These are phyloP conservation scores for Takashimella koratensis DNA, from an alignment of 1,284 basidiomycete species.

Conservation along the genomic window DNA sequence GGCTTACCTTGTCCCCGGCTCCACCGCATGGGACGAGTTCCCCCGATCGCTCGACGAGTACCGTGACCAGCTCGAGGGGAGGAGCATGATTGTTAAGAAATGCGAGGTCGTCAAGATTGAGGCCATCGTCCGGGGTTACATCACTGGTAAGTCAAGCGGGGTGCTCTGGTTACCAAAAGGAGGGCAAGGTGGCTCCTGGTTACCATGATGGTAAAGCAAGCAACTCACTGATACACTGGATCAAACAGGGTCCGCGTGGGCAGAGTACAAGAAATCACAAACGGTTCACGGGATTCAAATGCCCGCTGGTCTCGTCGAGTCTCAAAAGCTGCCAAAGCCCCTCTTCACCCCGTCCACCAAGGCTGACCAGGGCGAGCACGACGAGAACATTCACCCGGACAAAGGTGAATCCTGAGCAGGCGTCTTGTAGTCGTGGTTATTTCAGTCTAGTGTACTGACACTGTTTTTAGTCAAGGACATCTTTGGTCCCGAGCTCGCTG, in stretches of 20 bases:
- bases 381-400: conserved; percentile 95
- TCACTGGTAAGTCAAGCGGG: conserved; percentile 67
- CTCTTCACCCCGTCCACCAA: conserved; percentile 97
- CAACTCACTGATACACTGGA: no score
- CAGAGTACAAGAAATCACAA: conserved; percentile 81
- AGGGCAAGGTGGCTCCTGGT: neutral
- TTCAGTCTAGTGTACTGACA: neutral
- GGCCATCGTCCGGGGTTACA: conserved; percentile 93
- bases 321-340: conserved; percentile 72
- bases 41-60: conserved; percentile 60
- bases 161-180: conserved; percentile 20
- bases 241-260: conserved; percentile 83
- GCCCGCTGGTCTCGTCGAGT: conserved; percentile 76
- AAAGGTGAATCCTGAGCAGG: conserved; percentile 56
- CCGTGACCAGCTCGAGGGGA: conserved; percentile 65
- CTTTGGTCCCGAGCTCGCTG: conserved; percentile 47
- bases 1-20: conserved; percentile 7
- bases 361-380: conserved; percentile 89
- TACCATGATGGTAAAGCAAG: neutral
- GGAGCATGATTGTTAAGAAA: conserved; percentile 87
- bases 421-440: neutral
- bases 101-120: conserved; percentile 92
- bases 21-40: conserved; percentile 64
- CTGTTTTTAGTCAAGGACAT: conserved; percentile 46
- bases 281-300: conserved; percentile 86